A percentile compares a stretch with the other conserved stretches of the same genome.
These are phyloP conservation scores for Ascoidea asiatica DNA, from an alignment of 805 yeast species.

Conservation along the genomic window DNA sequence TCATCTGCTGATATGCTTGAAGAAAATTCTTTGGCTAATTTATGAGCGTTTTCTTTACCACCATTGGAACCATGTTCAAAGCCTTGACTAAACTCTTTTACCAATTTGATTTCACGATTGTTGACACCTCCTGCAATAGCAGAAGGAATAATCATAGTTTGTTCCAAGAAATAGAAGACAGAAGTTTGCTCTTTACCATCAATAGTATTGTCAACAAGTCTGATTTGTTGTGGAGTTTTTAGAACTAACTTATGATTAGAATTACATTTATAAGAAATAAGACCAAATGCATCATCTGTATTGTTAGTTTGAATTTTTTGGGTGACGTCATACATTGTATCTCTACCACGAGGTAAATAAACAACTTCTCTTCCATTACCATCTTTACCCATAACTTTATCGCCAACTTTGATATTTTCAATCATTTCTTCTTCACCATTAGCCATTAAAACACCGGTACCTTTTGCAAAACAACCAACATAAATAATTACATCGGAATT, in stretches of 20 bases:
- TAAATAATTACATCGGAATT: conserved; percentile 95
- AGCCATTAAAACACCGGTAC: conserved; percentile 29
- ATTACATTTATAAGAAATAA: conserved; percentile 20
- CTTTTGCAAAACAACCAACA: conserved; percentile 52
- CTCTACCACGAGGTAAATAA: conserved; percentile 28
- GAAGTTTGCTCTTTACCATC: conserved; percentile 12
- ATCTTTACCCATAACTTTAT: conserved; percentile 28
- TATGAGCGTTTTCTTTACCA: conserved; percentile 13
- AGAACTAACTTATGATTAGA: conserved; percentile 26
- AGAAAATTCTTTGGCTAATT: conserved; percentile 14
- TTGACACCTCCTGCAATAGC: conserved; percentile 1
- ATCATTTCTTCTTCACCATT: conserved; percentile 23
- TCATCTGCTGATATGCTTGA: conserved; percentile 8
- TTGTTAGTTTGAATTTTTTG: conserved; percentile 12
- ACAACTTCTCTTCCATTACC: conserved; percentile 26
- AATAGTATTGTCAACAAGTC: conserved; percentile 6
- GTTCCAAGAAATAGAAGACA: conserved; percentile 18
- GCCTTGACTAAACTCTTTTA: conserved; percentile 13
- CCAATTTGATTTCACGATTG: conserved; percentile 12
- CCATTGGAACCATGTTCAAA: conserved; percentile 14
- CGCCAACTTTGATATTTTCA: conserved; percentile 24
- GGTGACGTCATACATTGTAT: conserved; percentile 25
- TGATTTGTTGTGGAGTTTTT: conserved; percentile 19
- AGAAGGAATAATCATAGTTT: too few species aligned
- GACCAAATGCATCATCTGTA: conserved; percentile 6